These are phyloP conservation scores for Russula dissimulans DNA, from an alignment of 768 basidiomycete genomes.

Conservation along the genomic window DNA sequence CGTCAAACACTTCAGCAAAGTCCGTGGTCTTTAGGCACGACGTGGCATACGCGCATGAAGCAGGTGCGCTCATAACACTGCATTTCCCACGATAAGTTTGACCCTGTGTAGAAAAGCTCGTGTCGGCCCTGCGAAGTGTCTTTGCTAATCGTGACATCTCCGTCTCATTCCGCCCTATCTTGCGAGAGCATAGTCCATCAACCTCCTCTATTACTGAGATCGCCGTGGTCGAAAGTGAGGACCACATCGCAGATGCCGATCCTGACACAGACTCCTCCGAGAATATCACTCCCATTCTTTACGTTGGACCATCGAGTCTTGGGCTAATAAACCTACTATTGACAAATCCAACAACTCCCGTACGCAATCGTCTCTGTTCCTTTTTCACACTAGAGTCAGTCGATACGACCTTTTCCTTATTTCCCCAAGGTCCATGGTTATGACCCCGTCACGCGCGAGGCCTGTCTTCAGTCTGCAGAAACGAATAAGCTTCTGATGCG, in stretches of 20 bases:
- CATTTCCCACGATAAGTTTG: neutral
- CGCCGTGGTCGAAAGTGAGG: neutral
- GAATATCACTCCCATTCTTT: conserved; percentile 27
- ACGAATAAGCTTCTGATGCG: conserved; percentile 85
- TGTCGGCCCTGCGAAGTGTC: conserved; percentile 24
- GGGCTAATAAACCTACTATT: conserved; percentile 79
- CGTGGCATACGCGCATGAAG: conserved; percentile 62
- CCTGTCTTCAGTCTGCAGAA: conserved; percentile 49
- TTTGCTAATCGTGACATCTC: neutral
- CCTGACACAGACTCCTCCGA: neutral
- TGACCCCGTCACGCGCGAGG: conserved; percentile 43
- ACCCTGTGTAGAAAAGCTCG: conserved; percentile 28
- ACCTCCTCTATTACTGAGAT: neutral
- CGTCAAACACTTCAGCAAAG: conserved; percentile 13
- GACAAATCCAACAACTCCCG: conserved; percentile 60
- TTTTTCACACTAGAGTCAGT: neutral
- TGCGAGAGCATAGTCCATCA: conserved; percentile 18
- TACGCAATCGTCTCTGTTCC: conserved; percentile 22
- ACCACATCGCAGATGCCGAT: neutral
- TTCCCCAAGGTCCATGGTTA: conserved; percentile 61
- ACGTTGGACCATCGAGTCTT: conserved; percentile 74
- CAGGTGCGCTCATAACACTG: conserved; percentile 35
- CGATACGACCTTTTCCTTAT: neutral
- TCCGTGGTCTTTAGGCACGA: conserved; percentile 60
- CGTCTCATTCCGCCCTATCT: conserved; percentile 30